Percentiles rank a stretch among this genome's conserved stretches.
Evolutionary conservation across 2,329 filamentous ascomycete genomes (phyloP).

Genomic region (Exophiala alcalophila): DNA sequence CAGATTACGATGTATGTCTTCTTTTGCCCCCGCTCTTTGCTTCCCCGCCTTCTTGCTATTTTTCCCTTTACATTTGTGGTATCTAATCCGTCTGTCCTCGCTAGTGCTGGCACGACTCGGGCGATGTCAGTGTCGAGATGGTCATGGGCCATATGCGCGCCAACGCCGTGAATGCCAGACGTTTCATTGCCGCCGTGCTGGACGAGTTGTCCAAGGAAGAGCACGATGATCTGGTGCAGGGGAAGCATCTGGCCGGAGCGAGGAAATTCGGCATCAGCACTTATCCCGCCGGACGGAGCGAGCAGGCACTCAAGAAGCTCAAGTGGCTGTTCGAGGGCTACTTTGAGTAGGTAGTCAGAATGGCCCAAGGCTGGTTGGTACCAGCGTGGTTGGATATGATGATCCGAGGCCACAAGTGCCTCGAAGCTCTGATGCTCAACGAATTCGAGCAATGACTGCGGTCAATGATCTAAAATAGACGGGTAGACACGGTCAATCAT

Average conservation of each 20-base stretch:
- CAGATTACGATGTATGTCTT: slow-evolving; percentile 72
- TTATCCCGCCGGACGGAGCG: slow-evolving; percentile 67
- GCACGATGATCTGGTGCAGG: slow-evolving; percentile 70
- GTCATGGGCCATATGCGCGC: slow-evolving; percentile 95
- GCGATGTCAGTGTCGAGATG: slow-evolving; percentile 91
- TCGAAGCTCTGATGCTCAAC: too few relatives aligned
- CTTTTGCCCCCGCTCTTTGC: not conserved
- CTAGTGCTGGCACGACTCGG: slow-evolving; percentile 78
- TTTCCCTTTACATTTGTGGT: not conserved
- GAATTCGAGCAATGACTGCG: too few relatives aligned
- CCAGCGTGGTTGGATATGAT: too few relatives aligned
- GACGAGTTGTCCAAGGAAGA: slow-evolving; percentile 79
- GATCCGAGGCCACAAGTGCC: too few relatives aligned
- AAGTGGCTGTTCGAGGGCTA: slow-evolving; percentile 77
- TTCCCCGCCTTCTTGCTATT: not conserved
- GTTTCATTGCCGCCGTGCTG: slow-evolving; percentile 80
- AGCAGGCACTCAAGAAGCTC: slow-evolving; percentile 74
- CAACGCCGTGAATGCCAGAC: slow-evolving; percentile 82
- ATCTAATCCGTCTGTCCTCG: not conserved
- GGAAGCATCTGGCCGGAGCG: slow-evolving; percentile 75
- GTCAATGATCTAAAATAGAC: too few relatives aligned
- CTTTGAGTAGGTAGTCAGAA: slow-evolving; percentile 12
- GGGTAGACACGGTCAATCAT: too few relatives aligned
- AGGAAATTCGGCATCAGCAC: slow-evolving; percentile 83
- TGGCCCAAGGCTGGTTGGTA: too few relatives aligned